phyloP scores from a whole-genome alignment of 2,329 filamentous ascomycete species.

The Xylariaceae sp. region DNA sequence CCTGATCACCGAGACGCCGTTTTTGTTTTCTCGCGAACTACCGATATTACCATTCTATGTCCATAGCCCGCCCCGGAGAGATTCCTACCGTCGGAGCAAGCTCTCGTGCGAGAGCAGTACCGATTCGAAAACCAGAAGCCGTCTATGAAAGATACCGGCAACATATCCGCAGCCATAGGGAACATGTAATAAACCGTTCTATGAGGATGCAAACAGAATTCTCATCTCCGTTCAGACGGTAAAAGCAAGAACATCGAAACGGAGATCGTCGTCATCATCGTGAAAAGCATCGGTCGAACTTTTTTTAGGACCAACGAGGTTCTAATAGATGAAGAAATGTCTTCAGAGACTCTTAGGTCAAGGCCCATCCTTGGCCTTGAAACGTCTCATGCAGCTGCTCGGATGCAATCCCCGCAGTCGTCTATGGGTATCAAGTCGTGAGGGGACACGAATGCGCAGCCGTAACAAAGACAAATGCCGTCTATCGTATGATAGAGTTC shows the following conservation, averaged over 20 bases:
- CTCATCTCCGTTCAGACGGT: slow-evolving; percentile 41
- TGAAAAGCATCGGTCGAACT: slow-evolving; percentile 36
- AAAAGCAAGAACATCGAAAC: slow-evolving; percentile 43
- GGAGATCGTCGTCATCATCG: slow-evolving; percentile 44
- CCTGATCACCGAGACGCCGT: slow-evolving; percentile 43
- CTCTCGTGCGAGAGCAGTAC: slow-evolving; percentile 33
- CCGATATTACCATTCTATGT: slow-evolving; percentile 45
- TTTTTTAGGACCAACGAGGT: slow-evolving; percentile 34
- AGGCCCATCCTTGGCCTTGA: slow-evolving; percentile 40
- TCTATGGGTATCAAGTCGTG: slow-evolving; percentile 47
- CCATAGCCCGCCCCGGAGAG: slow-evolving; percentile 39
- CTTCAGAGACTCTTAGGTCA: slow-evolving; percentile 37
- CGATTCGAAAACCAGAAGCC: slow-evolving; percentile 63
- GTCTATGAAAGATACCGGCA: slow-evolving; percentile 58
- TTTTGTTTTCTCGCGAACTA: slow-evolving; percentile 39
- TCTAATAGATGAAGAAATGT: slow-evolving; percentile 39
- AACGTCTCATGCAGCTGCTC: slow-evolving; percentile 44
- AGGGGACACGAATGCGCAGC: slow-evolving; percentile 38
- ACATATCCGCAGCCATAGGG: slow-evolving; percentile 42
- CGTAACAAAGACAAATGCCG: slow-evolving; percentile 46
- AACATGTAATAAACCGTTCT: slow-evolving; percentile 41
- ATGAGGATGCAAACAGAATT: slow-evolving; percentile 41
- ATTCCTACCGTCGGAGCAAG: slow-evolving; percentile 36
- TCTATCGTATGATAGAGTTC: slow-evolving; percentile 46
- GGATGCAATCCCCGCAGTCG: slow-evolving; percentile 38